Base-by-base conservation (phyloP, 495 filamentous ascomycete genomes). In the Sphaerosporella brunnea region DNA sequence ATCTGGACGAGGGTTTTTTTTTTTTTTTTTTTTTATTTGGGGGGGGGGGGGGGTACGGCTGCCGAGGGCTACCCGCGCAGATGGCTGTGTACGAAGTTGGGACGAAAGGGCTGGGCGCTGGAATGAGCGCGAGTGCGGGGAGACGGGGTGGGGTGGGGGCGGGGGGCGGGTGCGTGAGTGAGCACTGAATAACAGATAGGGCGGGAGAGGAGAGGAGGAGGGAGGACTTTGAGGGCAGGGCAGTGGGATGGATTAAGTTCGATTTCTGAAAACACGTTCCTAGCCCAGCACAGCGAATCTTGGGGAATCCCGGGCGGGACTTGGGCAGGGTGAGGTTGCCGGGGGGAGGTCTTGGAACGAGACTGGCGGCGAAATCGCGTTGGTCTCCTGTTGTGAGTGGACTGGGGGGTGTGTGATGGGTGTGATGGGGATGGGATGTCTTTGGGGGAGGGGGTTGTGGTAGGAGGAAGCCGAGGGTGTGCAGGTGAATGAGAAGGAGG, bases 31-130 rank as follows among this genome's bases (percentile, higher is more conserved):
- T n/a, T n/a, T n/a, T n/a, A n/a, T n/a, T n/a, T 43, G 18, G 35
- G 35, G 5, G 8, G 35, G 9, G 18, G 15, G 35, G 7, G 4
- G 35, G 35, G 8, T 37, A 18, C 35, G 16, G 35, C 4, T 37
- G 35, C 16, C 21, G 18, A n/a, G 11, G 20, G 40, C 40, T 43
- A 26, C 40, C 40, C 20, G 20, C 10, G 37, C 13, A 16, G 13
- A 13, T 26, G 3, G 20, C 20, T 43, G 10, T 24, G 13, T 43
- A 19, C 2, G n/a, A 43, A 43, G 40, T 43, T 43, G 40, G 24
- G 40, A 43, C 40, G 40, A 43, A 43, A 43, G 40, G 23, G 16
- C 35, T 7, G 18, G 35, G 16, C 8, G 35, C 35, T 5, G 35
- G 35, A 8, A 5, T 32, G 28, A 32, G 7, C 7, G 13, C 5